These are phyloP conservation scores for Hyphodiscus hymeniophilus DNA, from an alignment of 495 filamentous ascomycete species.

Conservation along the genomic window DNA sequence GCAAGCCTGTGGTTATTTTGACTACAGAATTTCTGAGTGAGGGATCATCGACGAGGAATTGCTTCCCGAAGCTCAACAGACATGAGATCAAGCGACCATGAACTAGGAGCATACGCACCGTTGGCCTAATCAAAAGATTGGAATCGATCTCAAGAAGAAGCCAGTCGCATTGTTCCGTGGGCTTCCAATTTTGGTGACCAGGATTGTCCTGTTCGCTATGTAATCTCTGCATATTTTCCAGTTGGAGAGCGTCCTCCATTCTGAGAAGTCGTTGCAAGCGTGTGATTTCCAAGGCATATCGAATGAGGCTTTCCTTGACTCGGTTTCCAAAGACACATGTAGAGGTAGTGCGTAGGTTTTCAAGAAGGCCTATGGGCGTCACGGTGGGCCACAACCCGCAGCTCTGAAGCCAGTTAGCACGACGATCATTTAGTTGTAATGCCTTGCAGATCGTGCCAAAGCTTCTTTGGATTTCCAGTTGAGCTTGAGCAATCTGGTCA, in stretches of 20 bases:
- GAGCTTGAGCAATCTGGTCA: neutral
- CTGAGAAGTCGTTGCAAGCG: constrained; percentile 35
- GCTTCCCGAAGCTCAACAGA: too few relatives aligned
- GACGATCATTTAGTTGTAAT: constrained; percentile 26
- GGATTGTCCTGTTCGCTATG: constrained; percentile 31
- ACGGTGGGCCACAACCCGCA: constrained; percentile 45
- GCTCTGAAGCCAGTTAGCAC: constrained; percentile 36
- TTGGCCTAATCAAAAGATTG: constrained; percentile 44
- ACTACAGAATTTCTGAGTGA: too few relatives aligned
- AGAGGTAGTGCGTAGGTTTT: constrained; percentile 38
- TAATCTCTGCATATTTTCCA: constrained; percentile 18
- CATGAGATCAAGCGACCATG: too few relatives aligned
- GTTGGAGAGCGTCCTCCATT: constrained; percentile 17
- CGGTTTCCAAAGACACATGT: constrained; percentile 24
- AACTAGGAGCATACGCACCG: too few relatives aligned
- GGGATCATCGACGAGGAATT: too few relatives aligned
- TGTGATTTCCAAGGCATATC: constrained; percentile 35
- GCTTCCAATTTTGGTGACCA: constrained; percentile 46
- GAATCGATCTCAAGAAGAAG: constrained; percentile 50
- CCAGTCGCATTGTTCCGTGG: constrained; percentile 40
- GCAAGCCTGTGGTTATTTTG: too few relatives aligned
- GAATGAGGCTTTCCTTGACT: constrained; percentile 38
- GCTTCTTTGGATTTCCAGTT: neutral
- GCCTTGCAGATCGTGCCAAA: constrained; percentile 19
- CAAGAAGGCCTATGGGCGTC: constrained; percentile 41